These are phyloP conservation scores for Candida endomychidarum DNA, from an alignment of 805 yeast genomes.

Conservation along the genomic window DNA sequence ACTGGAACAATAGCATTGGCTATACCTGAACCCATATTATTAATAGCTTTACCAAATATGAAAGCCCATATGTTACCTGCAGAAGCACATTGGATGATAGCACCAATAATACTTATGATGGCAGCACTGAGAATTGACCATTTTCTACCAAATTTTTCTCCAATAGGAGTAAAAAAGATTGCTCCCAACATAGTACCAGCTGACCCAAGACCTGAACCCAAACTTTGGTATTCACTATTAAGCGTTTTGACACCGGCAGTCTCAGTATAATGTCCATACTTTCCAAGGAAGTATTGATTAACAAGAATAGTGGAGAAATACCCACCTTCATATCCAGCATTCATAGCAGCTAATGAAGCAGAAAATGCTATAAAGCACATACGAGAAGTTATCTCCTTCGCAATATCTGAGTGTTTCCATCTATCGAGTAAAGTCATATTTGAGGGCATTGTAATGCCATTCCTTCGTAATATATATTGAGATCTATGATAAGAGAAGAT, in stretches of 20 bases:
- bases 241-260: background rate
- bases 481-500: too few relatives aligned
- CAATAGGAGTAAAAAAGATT: slow-evolving; percentile 1
- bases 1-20: slow-evolving; percentile 43
- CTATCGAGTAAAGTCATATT: background rate
- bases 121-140: slow-evolving; percentile 20
- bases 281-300: slow-evolving; percentile 1
- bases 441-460: background rate
- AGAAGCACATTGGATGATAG: slow-evolving; percentile 27
- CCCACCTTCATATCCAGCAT: slow-evolving; percentile 5
- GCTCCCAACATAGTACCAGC: slow-evolving; percentile 5
- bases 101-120: slow-evolving; percentile 23
- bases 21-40: slow-evolving; percentile 42
- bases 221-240: slow-evolving; percentile 1
- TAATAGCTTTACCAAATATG: slow-evolving; percentile 37
- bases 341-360: slow-evolving; percentile 2
- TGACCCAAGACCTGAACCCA: background rate
- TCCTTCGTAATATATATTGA: background rate
- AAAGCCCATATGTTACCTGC: slow-evolving; percentile 28
- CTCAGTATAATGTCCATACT: background rate
- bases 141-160: slow-evolving; percentile 31
- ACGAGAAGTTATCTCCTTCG: background rate
- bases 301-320: slow-evolving; percentile 1
- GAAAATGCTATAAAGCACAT: background rate
- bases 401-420: background rate